Evolutionary conservation across 78 protist species (phyloP).

Genomic region (Dictyostelium capitatum): DNA sequence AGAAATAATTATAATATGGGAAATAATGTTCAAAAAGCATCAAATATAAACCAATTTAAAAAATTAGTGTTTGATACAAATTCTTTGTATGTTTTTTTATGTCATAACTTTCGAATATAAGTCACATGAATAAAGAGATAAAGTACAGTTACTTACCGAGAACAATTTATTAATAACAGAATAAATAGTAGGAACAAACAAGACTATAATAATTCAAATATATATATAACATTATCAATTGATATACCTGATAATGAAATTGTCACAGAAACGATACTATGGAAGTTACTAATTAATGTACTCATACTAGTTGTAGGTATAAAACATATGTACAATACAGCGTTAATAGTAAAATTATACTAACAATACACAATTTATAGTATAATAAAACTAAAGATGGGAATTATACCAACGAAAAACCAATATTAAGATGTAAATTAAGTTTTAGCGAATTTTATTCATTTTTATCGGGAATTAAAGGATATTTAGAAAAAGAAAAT

Average conservation of each 20-base stretch:
- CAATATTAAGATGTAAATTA: constrained; percentile 2
- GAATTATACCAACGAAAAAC: not conserved
- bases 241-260: constrained; percentile 9
- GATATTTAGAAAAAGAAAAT: not conserved
- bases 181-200: not conserved
- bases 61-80: not conserved
- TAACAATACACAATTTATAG: not conserved
- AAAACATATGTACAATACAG: not conserved
- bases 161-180: too few species aligned
- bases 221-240: not conserved
- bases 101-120: not conserved
- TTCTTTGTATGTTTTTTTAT: constrained; percentile 16
- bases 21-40: not conserved
- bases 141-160: not conserved
- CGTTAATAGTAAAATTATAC: too few species aligned
- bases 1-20: not conserved
- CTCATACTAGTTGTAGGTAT: constrained; percentile 3
- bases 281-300: constrained; percentile 25
- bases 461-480: not conserved
- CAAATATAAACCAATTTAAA: constrained; percentile 8
- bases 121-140: not conserved
- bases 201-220: not conserved
- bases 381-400: not conserved
- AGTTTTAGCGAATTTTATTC: constrained; percentile 35
- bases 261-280: constrained; percentile 14